phyloP scores from a whole-genome alignment of 768 basidiomycete species.

The Leucosporidium scottii region DNA sequence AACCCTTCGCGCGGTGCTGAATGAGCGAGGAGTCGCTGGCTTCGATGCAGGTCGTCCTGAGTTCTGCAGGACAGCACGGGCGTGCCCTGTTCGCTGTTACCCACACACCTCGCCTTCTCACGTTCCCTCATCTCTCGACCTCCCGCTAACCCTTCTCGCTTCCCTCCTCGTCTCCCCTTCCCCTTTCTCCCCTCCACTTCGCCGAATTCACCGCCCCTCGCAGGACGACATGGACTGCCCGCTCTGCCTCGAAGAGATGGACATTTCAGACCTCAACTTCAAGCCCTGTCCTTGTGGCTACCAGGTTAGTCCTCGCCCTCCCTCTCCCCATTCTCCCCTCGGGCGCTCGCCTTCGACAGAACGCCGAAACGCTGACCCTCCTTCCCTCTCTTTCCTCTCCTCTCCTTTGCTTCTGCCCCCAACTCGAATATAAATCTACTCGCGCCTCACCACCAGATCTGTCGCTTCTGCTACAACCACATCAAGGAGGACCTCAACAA shows the following conservation, averaged over 20 bases:
- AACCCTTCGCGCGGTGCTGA: too few relatives aligned
- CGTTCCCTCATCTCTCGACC: not conserved
- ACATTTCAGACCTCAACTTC: conserved; percentile 97
- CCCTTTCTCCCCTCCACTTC: not conserved
- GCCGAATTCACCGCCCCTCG: conserved; percentile 2
- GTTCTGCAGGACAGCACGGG: not conserved
- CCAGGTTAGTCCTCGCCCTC: conserved; percentile 55
- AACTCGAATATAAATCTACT: too few relatives aligned
- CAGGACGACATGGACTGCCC: conserved; percentile 98
- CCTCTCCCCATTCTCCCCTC: too few relatives aligned
- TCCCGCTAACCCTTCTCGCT: not conserved
- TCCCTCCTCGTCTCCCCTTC: not conserved
- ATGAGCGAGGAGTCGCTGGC: too few relatives aligned
- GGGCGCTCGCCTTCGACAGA: too few relatives aligned
- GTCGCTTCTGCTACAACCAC: conserved; percentile 98
- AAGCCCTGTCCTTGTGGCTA: conserved; percentile 98
- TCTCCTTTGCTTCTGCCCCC: not conserved
- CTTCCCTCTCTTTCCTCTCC: not conserved
- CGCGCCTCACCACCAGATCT: too few relatives aligned
- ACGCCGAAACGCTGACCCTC: too few relatives aligned
- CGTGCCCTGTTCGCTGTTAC: too few relatives aligned
- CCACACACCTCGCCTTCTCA: too few relatives aligned
- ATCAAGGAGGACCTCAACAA: conserved; percentile 93
- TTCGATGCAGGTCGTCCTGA: too few relatives aligned
- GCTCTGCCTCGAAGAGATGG: conserved; percentile 97